Evolutionary conservation across 2,329 filamentous ascomycete species (phyloP).

Genomic region (Diaporthe australafricana): DNA sequence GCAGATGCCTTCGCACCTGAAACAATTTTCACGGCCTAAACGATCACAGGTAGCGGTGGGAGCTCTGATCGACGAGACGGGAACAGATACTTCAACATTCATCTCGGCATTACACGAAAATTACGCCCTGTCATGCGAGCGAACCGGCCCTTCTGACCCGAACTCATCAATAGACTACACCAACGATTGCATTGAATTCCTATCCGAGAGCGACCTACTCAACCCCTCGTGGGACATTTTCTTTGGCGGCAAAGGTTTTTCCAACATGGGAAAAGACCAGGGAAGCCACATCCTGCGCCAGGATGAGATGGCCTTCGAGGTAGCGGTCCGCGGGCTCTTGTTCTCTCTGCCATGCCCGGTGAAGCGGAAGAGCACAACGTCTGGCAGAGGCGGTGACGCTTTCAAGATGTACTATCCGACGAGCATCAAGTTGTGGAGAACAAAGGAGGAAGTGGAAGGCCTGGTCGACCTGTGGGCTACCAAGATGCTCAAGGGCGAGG

Average conservation of each 20-base stretch:
- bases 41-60: constrained; percentile 76
- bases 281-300: constrained; percentile 84
- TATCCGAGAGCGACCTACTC: constrained; percentile 90
- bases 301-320: constrained; percentile 94
- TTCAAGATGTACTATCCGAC: constrained; percentile 94
- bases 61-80: constrained; percentile 88
- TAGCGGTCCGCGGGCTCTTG: constrained; percentile 86
- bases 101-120: constrained; percentile 94
- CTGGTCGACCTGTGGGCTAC: constrained; percentile 77
- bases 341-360: constrained; percentile 90
- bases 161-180: constrained; percentile 79
- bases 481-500: constrained; percentile 68
- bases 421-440: constrained; percentile 84
- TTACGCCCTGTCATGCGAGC: constrained; percentile 85
- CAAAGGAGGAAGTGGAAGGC: constrained; percentile 83
- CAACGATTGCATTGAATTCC: constrained; percentile 84
- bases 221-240: constrained; percentile 78
- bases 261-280: constrained; percentile 64
- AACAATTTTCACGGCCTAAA: constrained; percentile 68
- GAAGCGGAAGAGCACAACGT: constrained; percentile 67
- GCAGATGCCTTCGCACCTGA: constrained; percentile 69
- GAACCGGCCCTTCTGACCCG: constrained; percentile 59
- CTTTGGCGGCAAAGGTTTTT: constrained; percentile 70
- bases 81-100: constrained; percentile 92
- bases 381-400: constrained; percentile 66